Conservation (phyloP, 2,329 filamentous ascomycete genomes). For the Juglanconis sp. region DNA sequence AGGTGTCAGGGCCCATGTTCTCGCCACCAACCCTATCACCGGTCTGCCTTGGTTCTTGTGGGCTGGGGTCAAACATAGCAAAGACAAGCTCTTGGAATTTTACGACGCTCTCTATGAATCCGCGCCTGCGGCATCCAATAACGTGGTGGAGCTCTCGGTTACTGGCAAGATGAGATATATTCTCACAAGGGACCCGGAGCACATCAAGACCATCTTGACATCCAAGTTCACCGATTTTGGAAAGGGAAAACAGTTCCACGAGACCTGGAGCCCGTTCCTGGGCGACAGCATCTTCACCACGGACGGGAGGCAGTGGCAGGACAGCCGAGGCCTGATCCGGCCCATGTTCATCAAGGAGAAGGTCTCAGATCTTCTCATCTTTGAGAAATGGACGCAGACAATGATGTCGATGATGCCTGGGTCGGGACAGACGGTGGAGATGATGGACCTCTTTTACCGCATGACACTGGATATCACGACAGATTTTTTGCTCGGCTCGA, state of each 20-base stretch:
- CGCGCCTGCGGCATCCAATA: constrained; percentile 30
- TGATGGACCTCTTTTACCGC: constrained; percentile 62
- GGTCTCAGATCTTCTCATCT: constrained; percentile 49
- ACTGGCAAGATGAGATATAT: constrained; percentile 34
- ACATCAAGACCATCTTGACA: constrained; percentile 55
- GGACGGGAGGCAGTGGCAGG: constrained; percentile 51
- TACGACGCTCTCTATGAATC: constrained; percentile 28
- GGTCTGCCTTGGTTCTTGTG: constrained; percentile 29
- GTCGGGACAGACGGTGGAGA: constrained; percentile 52
- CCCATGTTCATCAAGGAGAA: constrained; percentile 50
- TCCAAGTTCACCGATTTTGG: constrained; percentile 55
- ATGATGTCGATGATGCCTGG: constrained; percentile 57
- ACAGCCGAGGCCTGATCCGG: constrained; percentile 49
- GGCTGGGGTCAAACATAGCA: constrained; percentile 27
- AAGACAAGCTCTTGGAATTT: constrained; percentile 31
- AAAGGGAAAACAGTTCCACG: constrained; percentile 41
- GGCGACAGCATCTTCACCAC: constrained; percentile 56
- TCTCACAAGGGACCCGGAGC: constrained; percentile 51
- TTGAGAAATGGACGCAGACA: constrained; percentile 57
- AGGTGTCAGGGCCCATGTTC: constrained; percentile 29
- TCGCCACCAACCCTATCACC: constrained; percentile 32
- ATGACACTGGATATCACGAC: constrained; percentile 66
- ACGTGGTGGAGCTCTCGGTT: constrained; percentile 36
- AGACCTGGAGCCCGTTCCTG: constrained; percentile 43
- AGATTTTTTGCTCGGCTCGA: constrained; percentile 64